Base-by-base conservation (phyloP, 2,329 filamentous ascomycete species). In the Nigrospora oryzae region DNA sequence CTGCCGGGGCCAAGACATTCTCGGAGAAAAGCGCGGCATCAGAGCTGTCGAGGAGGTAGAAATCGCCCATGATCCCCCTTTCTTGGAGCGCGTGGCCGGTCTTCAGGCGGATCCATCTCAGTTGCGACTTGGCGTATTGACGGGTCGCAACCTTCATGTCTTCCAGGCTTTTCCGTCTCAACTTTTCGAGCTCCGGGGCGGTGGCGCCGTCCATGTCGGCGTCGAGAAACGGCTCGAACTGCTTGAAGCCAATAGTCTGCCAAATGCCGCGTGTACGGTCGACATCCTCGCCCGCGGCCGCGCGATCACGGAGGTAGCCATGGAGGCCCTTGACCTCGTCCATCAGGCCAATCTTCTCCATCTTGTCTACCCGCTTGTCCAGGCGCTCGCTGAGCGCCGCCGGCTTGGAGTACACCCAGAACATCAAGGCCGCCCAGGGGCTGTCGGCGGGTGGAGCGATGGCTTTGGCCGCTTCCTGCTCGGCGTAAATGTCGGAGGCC, bases 161-260 rank as follows among this genome's bases (percentile, higher is more conserved):
- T 51, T 91, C 85, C 0, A 95, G 66, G 1, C 81, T 83, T 1
- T 71, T 59, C 1, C 60, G 53, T 52, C 77, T 81, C 13, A 89
- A 61, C 15, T 69, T 68, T 16, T 75, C 70, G 1, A 86, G 63
- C 4, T 76, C 69, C 47, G 56, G 43, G 36, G 51, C 40, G 28
- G 55, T 49, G 43, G 51, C 45, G 8, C 52, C 54, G 46, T 62
- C 49, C 51, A 65, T 54, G 13, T 70, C 48, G 1, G 76, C 74
- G 2, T 66, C 55, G 19, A 90, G 67, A 56, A 89, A 95, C 0
- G 79, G 73, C 46, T 86, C 76, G 58, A 97, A 85, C 59, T 98
- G 89, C 61, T 94, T 96, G 65, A 89, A 96, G 1, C 93, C 93
- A 49, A 98, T 98, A 1, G 90, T 93, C 43, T 95, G 86, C 89